A percentile compares a stretch with the other conserved stretches of the same genome.
phyloP scores from a whole-genome alignment of 108 stramenopile genomes.

The Aurantiochytrium sp. region DNA sequence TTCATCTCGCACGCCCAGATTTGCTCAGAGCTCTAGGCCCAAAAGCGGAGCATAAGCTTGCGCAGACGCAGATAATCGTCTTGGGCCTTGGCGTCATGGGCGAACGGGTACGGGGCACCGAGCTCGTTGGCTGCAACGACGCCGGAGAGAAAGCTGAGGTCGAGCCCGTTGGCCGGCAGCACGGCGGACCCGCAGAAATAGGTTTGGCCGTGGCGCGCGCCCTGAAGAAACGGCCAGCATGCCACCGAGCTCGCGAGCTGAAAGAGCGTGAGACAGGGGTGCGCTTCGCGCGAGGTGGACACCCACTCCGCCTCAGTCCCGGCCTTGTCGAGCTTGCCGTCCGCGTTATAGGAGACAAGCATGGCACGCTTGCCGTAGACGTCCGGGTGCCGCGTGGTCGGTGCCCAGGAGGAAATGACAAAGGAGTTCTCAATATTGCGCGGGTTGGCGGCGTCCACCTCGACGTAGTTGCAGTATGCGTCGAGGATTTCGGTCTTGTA shows the following conservation, averaged over 20 bases:
- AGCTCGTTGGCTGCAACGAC: not conserved
- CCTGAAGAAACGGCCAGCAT: not conserved
- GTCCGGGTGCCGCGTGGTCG: not conserved
- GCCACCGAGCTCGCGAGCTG: not conserved
- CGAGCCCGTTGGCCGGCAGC: not conserved
- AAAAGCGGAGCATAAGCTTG: not conserved
- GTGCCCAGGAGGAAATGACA: constrained; percentile 20
- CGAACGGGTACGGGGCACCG: constrained; percentile 2
- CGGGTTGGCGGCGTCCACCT: not conserved
- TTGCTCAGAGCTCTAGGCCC: not conserved
- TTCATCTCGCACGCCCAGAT: no score
- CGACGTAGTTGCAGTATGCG: constrained; percentile 3
- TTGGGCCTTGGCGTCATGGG: not conserved
- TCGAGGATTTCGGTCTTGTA: not conserved
- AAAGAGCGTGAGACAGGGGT: not conserved
- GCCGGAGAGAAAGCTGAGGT: not conserved
- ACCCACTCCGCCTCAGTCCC: constrained; percentile 7
- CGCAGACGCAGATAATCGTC: not conserved
- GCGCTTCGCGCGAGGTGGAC: constrained; percentile 8
- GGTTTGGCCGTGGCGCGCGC: not conserved
- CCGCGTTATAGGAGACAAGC: constrained; percentile 8
- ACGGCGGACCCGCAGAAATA: constrained; percentile 15
- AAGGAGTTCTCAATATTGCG: constrained; percentile 14
- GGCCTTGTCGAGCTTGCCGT: not conserved
- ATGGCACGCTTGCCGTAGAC: constrained; percentile 14